phyloP scores from a whole-genome alignment of 2,329 filamentous ascomycete species.

The Paraphoma sp. region DNA sequence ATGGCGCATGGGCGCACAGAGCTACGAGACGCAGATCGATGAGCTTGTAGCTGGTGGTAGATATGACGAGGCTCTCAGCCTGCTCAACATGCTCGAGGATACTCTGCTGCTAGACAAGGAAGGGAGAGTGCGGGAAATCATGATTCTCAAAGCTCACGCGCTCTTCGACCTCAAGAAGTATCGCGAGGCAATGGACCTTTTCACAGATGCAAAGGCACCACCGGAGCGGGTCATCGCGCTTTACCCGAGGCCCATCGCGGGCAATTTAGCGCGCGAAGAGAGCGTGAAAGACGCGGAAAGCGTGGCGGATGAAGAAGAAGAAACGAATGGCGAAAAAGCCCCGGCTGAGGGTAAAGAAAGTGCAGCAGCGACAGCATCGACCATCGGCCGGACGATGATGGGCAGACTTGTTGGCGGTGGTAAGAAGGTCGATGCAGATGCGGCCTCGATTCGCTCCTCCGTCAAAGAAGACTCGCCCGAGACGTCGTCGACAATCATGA shows the following conservation, averaged over 20 bases:
- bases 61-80: constrained; percentile 90
- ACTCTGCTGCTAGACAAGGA: constrained; percentile 84
- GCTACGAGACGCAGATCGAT: constrained; percentile 89
- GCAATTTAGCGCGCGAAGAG: constrained; percentile 72
- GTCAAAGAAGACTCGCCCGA: constrained; percentile 64
- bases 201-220: constrained; percentile 87
- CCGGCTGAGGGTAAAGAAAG: constrained; percentile 28
- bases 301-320: constrained; percentile 41
- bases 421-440: constrained; percentile 57
- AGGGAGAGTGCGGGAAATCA: constrained; percentile 80
- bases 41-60: constrained; percentile 75
- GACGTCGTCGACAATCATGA: constrained; percentile 59
- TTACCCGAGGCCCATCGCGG: constrained; percentile 84
- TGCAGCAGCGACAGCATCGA: constrained; percentile 33
- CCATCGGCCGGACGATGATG: constrained; percentile 52
- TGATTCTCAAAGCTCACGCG: constrained; percentile 87
- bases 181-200: constrained; percentile 84
- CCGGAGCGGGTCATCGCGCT: constrained; percentile 86
- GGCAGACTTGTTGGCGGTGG: constrained; percentile 54
- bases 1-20: constrained; percentile 94
- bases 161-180: constrained; percentile 86
- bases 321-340: constrained; percentile 29
- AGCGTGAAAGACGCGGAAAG: constrained; percentile 56
- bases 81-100: constrained; percentile 89
- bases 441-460: constrained; percentile 66